Conservation (phyloP, 2,329 filamentous ascomycete genomes). For the Stagonosporopsis tanaceti region DNA sequence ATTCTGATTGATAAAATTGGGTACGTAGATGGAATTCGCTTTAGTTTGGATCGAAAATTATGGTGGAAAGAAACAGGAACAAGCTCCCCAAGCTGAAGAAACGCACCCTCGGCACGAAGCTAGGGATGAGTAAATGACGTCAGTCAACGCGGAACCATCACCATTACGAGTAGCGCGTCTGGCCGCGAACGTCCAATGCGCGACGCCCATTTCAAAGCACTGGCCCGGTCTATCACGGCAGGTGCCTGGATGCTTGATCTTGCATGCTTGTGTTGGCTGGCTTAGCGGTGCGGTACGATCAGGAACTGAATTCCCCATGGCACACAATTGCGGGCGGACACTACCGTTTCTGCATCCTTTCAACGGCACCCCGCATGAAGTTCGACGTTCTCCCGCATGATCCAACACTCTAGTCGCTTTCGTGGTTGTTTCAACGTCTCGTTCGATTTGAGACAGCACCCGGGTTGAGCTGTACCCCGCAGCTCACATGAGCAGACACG, state of each 20-base stretch:
- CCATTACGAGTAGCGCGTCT: slow-evolving; percentile 16
- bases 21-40: background rate
- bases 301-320: background rate
- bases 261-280: background rate
- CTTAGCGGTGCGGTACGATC: background rate
- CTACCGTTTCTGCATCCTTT: background rate
- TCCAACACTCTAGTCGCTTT: background rate
- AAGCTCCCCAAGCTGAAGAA: slow-evolving; percentile 17
- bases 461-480: slow-evolving; percentile 8
- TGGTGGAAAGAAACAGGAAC: slow-evolving; percentile 8
- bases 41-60: slow-evolving; percentile 3
- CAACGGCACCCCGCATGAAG: slow-evolving; percentile 10
- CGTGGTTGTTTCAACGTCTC: background rate
- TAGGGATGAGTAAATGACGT: slow-evolving; percentile 17
- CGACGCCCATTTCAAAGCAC: slow-evolving; percentile 17
- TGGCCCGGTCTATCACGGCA: background rate
- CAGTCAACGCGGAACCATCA: slow-evolving; percentile 20
- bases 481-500: slow-evolving; percentile 11
- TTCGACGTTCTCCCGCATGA: background rate
- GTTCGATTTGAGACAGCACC: background rate
- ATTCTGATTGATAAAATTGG: slow-evolving; percentile 10
- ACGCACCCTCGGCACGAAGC: slow-evolving; percentile 11
- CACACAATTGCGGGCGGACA: slow-evolving; percentile 4
- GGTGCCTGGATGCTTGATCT: slow-evolving; percentile 4
- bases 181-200: slow-evolving; percentile 20